Base-by-base conservation (phyloP, 345 rosid species). In the Laguncularia racemosa region DNA sequence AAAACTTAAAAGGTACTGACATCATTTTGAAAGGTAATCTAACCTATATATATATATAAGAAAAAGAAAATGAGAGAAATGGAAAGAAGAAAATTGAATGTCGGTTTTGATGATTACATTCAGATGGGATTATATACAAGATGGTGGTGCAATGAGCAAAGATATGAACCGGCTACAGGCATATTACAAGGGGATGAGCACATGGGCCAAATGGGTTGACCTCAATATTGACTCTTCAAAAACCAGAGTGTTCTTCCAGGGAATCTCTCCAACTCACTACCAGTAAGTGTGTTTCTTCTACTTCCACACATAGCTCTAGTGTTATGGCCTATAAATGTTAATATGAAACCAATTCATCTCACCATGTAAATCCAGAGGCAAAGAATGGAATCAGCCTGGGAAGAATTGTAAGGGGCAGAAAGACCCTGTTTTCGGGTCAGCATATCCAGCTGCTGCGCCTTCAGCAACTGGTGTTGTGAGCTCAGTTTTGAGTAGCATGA, bases 181-280 rank as follows among this genome's bases (percentile, higher is more conserved):
- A 48, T 91, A 65, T 63, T 63, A 58, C 18, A 83, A 78, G 82
- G 98, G 91, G 19, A 60, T 91, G 58, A 67, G 74, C 13, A 91
- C 96, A 44, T 91, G 98, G 98, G 83, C 72, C 47, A 78, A 58
- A 43, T 91, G 98, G 98, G 86, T 84, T 58, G 95, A 91, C 62
- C 71, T n/a, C 46, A 79, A 82, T 58, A 81, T 91, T 17, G 79
- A 88, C 69, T 57, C 83, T 45, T 45, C 85, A 1, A 68, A 64
- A 65, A 91, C 98, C 58, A 62, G 68, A 67, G 96, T 88, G 63
- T 84, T 88, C 81, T 91, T 86, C 81, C 98, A 91, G 67, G 96
- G 90, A 65, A 86, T 91, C 61, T 91, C 98, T 55, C 96, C 98
- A 17, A 91, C 96, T 47, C 98, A 88, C 65, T 91, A 88, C 50